These are phyloP conservation scores for Tolypocladium sp. DNA, from an alignment of 2,329 filamentous ascomycete genomes.

Conservation along the genomic window DNA sequence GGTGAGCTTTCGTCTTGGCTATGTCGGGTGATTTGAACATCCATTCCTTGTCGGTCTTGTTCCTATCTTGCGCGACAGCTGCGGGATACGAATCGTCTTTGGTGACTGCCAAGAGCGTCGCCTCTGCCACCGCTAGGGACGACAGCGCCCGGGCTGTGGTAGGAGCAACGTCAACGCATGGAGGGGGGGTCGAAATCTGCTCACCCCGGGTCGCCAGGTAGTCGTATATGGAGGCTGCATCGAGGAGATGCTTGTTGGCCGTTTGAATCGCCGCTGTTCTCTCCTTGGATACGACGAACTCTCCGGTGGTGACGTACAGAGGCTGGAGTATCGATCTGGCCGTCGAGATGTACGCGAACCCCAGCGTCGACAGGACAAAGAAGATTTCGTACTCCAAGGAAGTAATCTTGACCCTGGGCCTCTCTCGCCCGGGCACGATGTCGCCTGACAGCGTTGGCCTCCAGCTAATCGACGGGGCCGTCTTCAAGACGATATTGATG, in stretches of 20 bases:
- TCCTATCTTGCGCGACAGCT: conserved; percentile 70
- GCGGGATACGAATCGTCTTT: conserved; percentile 93
- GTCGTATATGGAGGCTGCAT: conserved; percentile 69
- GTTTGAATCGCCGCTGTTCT: conserved; percentile 60
- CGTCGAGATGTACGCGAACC: conserved; percentile 61
- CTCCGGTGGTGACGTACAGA: conserved; percentile 57
- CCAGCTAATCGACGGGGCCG: conserved; percentile 66
- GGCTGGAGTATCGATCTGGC: conserved; percentile 65
- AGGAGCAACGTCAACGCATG: conserved; percentile 45
- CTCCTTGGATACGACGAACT: conserved; percentile 53
- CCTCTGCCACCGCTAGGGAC: conserved; percentile 71
- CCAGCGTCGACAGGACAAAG: conserved; percentile 70
- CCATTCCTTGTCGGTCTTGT: conserved; percentile 83
- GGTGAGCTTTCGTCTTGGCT: conserved; percentile 76
- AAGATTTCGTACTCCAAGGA: conserved; percentile 76
- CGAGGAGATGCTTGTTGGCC: conserved; percentile 69
- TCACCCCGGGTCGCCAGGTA: conserved; percentile 55
- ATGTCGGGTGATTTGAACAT: conserved; percentile 90
- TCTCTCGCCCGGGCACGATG: conserved; percentile 54
- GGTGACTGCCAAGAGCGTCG: conserved; percentile 78
- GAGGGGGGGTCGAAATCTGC: conserved; percentile 25
- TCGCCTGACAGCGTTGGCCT: conserved; percentile 64
- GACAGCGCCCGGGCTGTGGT: conserved; percentile 46
- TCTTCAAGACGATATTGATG: conserved; percentile 56
- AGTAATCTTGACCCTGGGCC: conserved; percentile 56